phyloP scores from a whole-genome alignment of 1,139 yeast genomes.

The Geotrichum reessii region DNA sequence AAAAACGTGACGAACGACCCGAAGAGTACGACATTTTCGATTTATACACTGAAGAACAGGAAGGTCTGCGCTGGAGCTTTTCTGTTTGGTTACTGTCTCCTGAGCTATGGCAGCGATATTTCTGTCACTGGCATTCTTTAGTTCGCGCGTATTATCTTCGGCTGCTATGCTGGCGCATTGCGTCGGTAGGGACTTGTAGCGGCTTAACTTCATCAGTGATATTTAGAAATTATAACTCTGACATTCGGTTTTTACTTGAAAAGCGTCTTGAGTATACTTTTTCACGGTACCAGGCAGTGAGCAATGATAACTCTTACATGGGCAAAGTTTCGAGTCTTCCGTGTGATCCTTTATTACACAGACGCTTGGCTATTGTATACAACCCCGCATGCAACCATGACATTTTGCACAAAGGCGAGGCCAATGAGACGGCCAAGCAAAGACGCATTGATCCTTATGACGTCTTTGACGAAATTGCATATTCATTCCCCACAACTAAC shows the following conservation, averaged over 20 bases:
- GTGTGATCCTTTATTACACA: constrained; percentile 47
- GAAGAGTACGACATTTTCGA: constrained; percentile 17
- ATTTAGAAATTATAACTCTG: constrained; percentile 30
- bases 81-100: constrained; percentile 51
- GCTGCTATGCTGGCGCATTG: constrained; percentile 64
- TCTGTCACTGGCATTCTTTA: constrained; percentile 76
- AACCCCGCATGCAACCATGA: constrained; percentile 32
- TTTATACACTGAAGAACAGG: constrained; percentile 21
- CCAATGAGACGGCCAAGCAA: constrained; percentile 8
- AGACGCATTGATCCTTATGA: constrained; percentile 53
- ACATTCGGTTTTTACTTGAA: constrained; percentile 29
- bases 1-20: background rate
- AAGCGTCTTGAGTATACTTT: constrained; percentile 27
- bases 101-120: constrained; percentile 48
- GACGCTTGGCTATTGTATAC: constrained; percentile 42
- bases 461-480: constrained; percentile 70
- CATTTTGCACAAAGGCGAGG: background rate
- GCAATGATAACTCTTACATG: background rate
- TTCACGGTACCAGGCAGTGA: constrained; percentile 23
- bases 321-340: constrained; percentile 35
- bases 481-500: constrained; percentile 40
- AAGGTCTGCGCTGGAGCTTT: constrained; percentile 37
- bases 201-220: constrained; percentile 30
- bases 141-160: constrained; percentile 65
- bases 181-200: constrained; percentile 34